Conservation (phyloP, 805 yeast genomes). For the Danielozyma ontarioensis region DNA sequence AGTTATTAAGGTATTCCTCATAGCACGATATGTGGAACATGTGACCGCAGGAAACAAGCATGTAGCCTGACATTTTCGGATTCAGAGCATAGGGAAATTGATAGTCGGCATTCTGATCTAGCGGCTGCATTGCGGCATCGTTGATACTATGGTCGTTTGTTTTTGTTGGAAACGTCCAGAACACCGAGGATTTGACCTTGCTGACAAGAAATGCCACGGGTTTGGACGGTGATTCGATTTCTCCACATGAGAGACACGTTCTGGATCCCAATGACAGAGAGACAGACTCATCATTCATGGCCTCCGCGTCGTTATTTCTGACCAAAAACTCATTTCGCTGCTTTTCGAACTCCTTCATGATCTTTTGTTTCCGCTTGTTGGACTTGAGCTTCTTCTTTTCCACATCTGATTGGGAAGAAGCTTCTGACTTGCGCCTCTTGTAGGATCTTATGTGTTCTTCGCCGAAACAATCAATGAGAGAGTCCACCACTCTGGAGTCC, state of each 20-base stretch:
- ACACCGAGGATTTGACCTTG: constrained; percentile 39
- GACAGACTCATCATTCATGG: constrained; percentile 3
- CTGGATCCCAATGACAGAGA: constrained; percentile 4
- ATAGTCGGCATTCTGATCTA: constrained; percentile 16
- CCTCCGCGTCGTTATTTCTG: constrained; percentile 27
- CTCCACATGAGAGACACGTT: constrained; percentile 22
- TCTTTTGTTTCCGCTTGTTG: constrained; percentile 54
- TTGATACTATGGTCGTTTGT: constrained; percentile 9
- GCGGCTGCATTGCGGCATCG: constrained; percentile 15
- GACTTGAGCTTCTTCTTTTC: constrained; percentile 57
- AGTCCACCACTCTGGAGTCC: constrained; percentile 46
- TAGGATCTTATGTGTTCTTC: constrained; percentile 45
- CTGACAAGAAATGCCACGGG: constrained; percentile 58
- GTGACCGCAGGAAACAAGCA: background rate
- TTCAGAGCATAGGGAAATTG: background rate
- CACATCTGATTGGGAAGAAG: constrained; percentile 3
- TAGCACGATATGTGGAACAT: background rate
- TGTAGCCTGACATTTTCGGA: background rate
- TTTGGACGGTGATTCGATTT: constrained; percentile 24
- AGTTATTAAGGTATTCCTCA: background rate
- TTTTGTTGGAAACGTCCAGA: constrained; percentile 42
- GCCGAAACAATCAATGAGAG: constrained; percentile 55
- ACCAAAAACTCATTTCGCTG: constrained; percentile 42
- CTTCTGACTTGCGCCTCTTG: constrained; percentile 43
- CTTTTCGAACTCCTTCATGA: constrained; percentile 57